Evolutionary conservation across 768 basidiomycete genomes (phyloP).

Genomic region (Kwoniella heveanensis): DNA sequence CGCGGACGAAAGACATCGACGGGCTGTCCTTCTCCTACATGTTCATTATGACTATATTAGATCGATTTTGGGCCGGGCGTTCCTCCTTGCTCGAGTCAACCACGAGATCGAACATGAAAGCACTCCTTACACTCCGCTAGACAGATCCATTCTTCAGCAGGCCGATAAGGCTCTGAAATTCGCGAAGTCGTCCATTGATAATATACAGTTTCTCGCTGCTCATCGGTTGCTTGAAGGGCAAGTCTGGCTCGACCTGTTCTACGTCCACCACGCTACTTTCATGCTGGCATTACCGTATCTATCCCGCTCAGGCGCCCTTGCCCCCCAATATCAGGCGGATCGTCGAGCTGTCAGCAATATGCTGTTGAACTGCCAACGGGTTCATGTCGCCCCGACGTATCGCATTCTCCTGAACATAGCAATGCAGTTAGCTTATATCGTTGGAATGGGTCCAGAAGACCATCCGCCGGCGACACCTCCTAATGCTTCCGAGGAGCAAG

Average conservation of each 20-base stretch:
- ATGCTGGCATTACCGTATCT: constrained; percentile 4
- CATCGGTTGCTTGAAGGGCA: constrained; percentile 5
- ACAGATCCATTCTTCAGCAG: not conserved
- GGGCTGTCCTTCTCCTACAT: constrained; percentile 13
- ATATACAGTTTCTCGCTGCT: not conserved
- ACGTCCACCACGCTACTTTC: constrained; percentile 13
- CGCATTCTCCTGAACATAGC: constrained; percentile 14
- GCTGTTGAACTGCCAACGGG: not conserved
- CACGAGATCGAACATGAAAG: constrained; percentile 11
- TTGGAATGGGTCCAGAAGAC: constrained; percentile 5
- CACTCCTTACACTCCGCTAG: not conserved
- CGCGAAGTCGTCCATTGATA: not conserved
- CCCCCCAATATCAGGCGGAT: not conserved
- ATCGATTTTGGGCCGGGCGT: constrained; percentile 15
- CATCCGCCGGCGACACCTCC: no score
- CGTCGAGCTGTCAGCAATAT: constrained; percentile 3
- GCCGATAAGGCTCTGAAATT: not conserved
- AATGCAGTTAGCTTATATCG: constrained; percentile 10
- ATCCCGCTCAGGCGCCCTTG: not conserved
- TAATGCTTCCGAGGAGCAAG: no score
- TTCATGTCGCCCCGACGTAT: constrained; percentile 10
- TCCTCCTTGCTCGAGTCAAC: constrained; percentile 9
- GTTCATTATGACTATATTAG: constrained; percentile 1
- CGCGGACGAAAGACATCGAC: constrained; percentile 1
- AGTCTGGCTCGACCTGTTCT: constrained; percentile 17